Evolutionary conservation across 345 rosid species (phyloP).

Genomic region (Boechera stricta): DNA sequence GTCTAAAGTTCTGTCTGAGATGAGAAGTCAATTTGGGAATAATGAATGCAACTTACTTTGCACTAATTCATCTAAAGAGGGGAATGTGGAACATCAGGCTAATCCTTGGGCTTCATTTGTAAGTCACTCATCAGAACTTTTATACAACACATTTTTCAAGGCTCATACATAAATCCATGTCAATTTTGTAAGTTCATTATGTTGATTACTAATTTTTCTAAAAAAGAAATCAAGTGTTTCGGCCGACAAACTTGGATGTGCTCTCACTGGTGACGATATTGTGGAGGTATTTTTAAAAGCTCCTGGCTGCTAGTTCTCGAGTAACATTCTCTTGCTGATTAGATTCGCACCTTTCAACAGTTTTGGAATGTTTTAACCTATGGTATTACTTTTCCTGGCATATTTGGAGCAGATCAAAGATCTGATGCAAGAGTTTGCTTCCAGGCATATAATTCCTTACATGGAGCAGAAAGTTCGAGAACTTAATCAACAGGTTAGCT

Average conservation of each 20-base stretch:
- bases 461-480: conserved; percentile 96
- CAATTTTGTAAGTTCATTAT: conserved; percentile 32
- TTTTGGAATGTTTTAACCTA: conserved; percentile 46
- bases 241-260: conserved; percentile 67
- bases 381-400: conserved; percentile 30
- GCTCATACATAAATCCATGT: conserved; percentile 18
- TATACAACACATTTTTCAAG: neutral
- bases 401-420: conserved; percentile 73
- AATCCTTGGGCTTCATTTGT: conserved; percentile 78
- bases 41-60: conserved; percentile 80
- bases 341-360: conserved; percentile 21
- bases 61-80: conserved; percentile 89
- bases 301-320: conserved; percentile 32
- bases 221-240: conserved; percentile 69
- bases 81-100: conserved; percentile 59
- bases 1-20: conserved; percentile 73
- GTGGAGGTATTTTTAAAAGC: conserved; percentile 59
- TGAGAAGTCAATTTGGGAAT: conserved; percentile 86
- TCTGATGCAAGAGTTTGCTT: conserved; percentile 86
- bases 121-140: conserved; percentile 47
- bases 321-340: conserved; percentile 35
- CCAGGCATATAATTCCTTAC: conserved; percentile 88
- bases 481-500: conserved; percentile 83
- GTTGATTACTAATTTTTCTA: conserved; percentile 37
- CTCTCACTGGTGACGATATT: conserved; percentile 74